Conservation (phyloP, 208 protist genomes). For the Hexamita inflata region DNA sequence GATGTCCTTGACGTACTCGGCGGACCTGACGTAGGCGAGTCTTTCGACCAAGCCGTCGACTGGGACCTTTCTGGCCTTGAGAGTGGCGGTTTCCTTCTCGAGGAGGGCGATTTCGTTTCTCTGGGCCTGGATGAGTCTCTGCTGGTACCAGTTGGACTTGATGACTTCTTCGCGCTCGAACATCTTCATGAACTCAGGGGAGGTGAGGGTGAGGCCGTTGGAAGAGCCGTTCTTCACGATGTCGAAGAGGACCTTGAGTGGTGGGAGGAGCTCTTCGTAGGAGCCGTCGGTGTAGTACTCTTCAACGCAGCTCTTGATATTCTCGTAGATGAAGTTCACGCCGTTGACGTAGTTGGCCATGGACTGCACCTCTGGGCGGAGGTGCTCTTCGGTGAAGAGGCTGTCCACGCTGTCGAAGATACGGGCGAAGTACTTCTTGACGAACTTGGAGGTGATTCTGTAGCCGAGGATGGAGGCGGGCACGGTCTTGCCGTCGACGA, state of each 20-base stretch:
- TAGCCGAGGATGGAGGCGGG: constrained; percentile 44
- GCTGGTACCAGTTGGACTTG: constrained; percentile 36
- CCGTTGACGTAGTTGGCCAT: constrained; percentile 33
- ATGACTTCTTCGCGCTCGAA: constrained; percentile 37
- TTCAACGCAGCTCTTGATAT: constrained; percentile 8
- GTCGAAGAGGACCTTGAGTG: constrained; percentile 42
- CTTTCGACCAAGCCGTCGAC: too few species aligned
- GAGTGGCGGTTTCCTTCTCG: background rate
- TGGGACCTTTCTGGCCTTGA: too few species aligned
- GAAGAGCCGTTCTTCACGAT: constrained; percentile 44
- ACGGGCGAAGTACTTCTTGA: constrained; percentile 38
- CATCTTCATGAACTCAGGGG: constrained; percentile 37
- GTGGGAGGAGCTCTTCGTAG: constrained; percentile 36
- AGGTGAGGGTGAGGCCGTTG: constrained; percentile 30
- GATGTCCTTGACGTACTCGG: too few species aligned
- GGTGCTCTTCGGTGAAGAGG: constrained; percentile 42
- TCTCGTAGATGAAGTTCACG: constrained; percentile 37
- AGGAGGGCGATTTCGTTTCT: background rate
- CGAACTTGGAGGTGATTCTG: constrained; percentile 45
- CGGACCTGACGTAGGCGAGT: too few species aligned
- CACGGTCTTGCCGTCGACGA: constrained; percentile 40
- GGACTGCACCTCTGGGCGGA: constrained; percentile 41
- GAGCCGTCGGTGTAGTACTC: constrained; percentile 43
- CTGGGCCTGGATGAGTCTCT: constrained; percentile 1
- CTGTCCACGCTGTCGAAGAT: constrained; percentile 41